phyloP scores from a whole-genome alignment of 75 land plant species.

The Picea glauca region DNA sequence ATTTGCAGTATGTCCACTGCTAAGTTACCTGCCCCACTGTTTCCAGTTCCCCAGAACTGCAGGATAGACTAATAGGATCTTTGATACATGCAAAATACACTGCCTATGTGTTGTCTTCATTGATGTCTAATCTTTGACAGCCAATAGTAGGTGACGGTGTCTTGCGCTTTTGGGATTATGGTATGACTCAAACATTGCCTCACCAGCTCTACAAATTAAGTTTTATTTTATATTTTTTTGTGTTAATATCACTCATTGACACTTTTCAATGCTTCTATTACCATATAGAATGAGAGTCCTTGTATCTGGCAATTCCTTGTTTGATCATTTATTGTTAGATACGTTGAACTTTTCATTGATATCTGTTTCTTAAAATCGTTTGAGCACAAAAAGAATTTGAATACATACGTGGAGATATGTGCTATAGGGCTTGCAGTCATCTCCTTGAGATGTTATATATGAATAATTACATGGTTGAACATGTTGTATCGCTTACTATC shows the following conservation, averaged over 20 bases:
- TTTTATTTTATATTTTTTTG: too few relatives aligned
- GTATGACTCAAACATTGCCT: conserved; percentile 5
- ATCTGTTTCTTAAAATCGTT: neutral
- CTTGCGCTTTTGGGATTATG: conserved; percentile 5
- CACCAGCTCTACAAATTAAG: neutral
- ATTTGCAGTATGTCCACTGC: neutral
- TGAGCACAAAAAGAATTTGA: neutral
- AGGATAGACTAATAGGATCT: neutral
- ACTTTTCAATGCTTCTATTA: too few relatives aligned
- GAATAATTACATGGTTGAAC: neutral
- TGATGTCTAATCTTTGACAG: neutral
- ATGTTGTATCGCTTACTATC: neutral
- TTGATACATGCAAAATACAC: neutral
- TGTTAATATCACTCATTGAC: too few relatives aligned
- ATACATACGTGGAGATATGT: neutral
- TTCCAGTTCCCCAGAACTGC: neutral
- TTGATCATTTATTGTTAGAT: too few relatives aligned
- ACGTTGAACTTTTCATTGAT: too few relatives aligned
- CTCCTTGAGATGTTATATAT: neutral
- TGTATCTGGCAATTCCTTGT: too few relatives aligned
- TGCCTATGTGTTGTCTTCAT: neutral
- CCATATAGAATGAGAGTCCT: too few relatives aligned
- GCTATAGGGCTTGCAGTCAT: neutral
- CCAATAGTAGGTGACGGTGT: conserved; percentile 1
- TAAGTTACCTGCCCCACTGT: neutral